Evolutionary conservation across 441 rosid species (phyloP), one percentile per base, ranked within the genome.

Genomic region (Bocquillonia castaneifolia): DNA sequence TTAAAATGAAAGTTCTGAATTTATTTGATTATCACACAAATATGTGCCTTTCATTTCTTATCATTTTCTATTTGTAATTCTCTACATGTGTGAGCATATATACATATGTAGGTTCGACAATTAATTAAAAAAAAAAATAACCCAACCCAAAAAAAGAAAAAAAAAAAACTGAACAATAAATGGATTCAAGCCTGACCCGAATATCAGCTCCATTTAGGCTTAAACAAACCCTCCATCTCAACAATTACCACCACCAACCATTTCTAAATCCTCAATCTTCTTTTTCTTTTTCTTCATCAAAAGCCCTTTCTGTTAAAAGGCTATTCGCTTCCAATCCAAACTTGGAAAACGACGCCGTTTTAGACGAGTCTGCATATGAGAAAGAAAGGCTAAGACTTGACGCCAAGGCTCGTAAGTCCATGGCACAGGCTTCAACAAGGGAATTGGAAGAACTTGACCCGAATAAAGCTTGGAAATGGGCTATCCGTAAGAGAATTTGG

Each of bases 391-490:
- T 81, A 55, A 74, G 86, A 13, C 80, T 88, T 40, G 98, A 92
- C 78, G 84, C 93, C 34, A 65, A 63, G 63, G 93, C 92, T 22
- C 82, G 96, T 66, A 70, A 80, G 22, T 64, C 77, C n/a, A 90
- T 93, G 97, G 93, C 86, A 4, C 87, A 88, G 79, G 72, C 76
- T n/a, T 82, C 89, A 2, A 70, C 36, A 66, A 71, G 79, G 54
- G 86, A 80, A 63, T 73, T 71, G 48, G 82, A 80, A 10, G 85
- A 79, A 3, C 73, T 15, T 25, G 89, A 85, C 58, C 88, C 97
- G n/a, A n/a, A n/a, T n/a, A 86, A 78, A 79, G 93, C 93, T 17
- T 90, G 98, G 98, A 93, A 90, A 75, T 93, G 98, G 98, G 68
- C 77, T 1, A 87, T 93, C 72, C 78, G 97, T 2, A 88, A 85